Base-by-base conservation (phyloP, 1,139 yeast genomes). In the Blastobotrys arbuscula region DNA sequence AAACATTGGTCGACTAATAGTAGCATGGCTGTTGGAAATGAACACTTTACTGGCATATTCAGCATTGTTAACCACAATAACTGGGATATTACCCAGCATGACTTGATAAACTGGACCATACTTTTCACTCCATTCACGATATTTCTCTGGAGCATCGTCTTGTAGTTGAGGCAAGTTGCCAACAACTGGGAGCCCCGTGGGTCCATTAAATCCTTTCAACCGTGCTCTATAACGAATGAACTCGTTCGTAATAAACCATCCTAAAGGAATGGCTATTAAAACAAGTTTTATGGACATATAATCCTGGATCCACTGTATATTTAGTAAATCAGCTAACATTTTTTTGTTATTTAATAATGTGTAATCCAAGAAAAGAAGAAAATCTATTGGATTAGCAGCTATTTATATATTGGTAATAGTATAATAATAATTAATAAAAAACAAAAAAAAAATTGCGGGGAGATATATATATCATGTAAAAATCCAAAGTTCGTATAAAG, bases 31-130 rank as follows among this genome's bases (percentile, higher is more conserved):
- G 53, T 76, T 71, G 30, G 70, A 71, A 21, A 70, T 60, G 82
- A 86, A 82, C 3, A 84, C 64, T 21, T 70, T 67, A 39, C 66
- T 61, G 1, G 81, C 78, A 7, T 81, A 76, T 2, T 73, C 73
- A 55, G 68, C 79, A 0, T 81, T 73, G 60, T 84, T 82, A n/a
- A 81, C 88, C 21, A 84, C 81, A 13, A 84, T 71, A 0, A 81
- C 76, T 12, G 76, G 69, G 40, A 66, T 68, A 26, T 64, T 67
- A 0, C 94, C 94, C 45, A 84, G 63, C 45, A 84, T 67, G 24
- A 83, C 70, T 57, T 83, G 90, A 58, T 74, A 82, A 0, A 82
- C 73, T 4, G 75, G 69, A 0, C 77, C 74, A 55, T 75, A 75
- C 21, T 57, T 53, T 24, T 64, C 48, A 0, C 74, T 54, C 82